Evolutionary conservation across 805 yeast genomes (phyloP).

Genomic region (Teunomyces panamensis): DNA sequence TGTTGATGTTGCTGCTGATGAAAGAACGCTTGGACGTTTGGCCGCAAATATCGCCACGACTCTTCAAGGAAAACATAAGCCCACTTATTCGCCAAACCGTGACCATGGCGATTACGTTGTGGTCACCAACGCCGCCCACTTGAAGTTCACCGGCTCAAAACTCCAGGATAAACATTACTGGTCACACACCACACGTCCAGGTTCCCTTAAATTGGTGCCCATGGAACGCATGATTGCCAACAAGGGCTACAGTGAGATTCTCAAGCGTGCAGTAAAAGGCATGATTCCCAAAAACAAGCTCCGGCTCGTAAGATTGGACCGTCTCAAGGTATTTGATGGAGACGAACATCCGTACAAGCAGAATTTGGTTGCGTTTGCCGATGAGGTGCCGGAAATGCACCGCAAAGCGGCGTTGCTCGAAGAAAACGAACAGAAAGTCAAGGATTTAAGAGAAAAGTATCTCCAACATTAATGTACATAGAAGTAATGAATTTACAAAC

Average conservation of each 20-base stretch:
- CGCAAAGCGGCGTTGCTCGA: slow-evolving; percentile 41
- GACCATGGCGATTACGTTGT: slow-evolving; percentile 98
- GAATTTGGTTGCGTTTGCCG: slow-evolving; percentile 83
- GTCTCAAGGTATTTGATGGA: slow-evolving; percentile 86
- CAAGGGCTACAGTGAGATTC: slow-evolving; percentile 84
- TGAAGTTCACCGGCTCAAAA: slow-evolving; percentile 85
- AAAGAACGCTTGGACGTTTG: slow-evolving; percentile 84
- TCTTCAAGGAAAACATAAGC: slow-evolving; percentile 96
- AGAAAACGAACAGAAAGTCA: slow-evolving; percentile 26
- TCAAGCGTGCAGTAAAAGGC: slow-evolving; percentile 85
- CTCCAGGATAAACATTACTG: slow-evolving; percentile 78
- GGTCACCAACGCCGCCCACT: slow-evolving; percentile 82
- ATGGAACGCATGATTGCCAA: slow-evolving; percentile 74
- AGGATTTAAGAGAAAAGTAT: slow-evolving; percentile 35
- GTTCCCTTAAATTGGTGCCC: slow-evolving; percentile 77
- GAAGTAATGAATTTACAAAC: neutral
- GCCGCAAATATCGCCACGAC: slow-evolving; percentile 87
- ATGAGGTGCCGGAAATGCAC: slow-evolving; percentile 58
- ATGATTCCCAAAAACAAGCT: slow-evolving; percentile 93
- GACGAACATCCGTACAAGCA: slow-evolving; percentile 81
- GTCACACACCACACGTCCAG: slow-evolving; percentile 88
- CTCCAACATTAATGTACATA: slow-evolving; percentile 17
- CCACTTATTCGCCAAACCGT: slow-evolving; percentile 64
- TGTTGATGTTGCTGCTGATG: slow-evolving; percentile 82
- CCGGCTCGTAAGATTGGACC: slow-evolving; percentile 72